phyloP scores from a whole-genome alignment of 1,139 yeast species.

The Saccharomyces hybrid region DNA sequence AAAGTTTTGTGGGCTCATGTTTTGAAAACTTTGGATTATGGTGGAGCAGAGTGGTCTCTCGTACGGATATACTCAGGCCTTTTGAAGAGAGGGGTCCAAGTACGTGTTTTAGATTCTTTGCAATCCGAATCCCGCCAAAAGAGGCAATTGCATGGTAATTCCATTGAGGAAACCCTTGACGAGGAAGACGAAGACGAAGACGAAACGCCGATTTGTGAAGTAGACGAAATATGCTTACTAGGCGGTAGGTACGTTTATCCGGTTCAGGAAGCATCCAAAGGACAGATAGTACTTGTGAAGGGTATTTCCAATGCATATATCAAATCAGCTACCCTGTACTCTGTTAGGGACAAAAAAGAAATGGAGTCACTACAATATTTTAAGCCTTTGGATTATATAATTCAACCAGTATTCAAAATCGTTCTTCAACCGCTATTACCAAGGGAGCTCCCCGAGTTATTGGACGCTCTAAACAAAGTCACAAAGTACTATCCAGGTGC shows the following conservation, averaged over 20 bases:
- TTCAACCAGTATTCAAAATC: constrained; percentile 62
- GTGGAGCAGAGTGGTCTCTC: constrained; percentile 37
- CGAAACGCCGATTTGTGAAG: constrained; percentile 33
- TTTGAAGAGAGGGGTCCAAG: constrained; percentile 40
- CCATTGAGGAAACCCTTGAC: constrained; percentile 33
- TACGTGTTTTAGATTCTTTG: constrained; percentile 46
- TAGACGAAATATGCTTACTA: constrained; percentile 49
- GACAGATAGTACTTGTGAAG: constrained; percentile 57
- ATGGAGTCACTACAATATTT: constrained; percentile 28
- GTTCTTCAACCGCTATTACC: constrained; percentile 80
- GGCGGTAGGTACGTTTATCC: constrained; percentile 67
- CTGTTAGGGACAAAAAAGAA: constrained; percentile 8
- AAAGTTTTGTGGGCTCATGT: constrained; percentile 45
- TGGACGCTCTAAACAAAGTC: constrained; percentile 58
- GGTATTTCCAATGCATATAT: constrained; percentile 52
- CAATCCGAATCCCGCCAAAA: not conserved
- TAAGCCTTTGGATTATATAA: constrained; percentile 40
- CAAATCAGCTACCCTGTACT: constrained; percentile 53
- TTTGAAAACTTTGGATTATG: constrained; percentile 48
- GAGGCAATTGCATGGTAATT: not conserved
- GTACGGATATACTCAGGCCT: constrained; percentile 60
- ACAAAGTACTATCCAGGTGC: constrained; percentile 61
- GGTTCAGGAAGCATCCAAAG: constrained; percentile 49
- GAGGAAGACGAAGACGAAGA: constrained; percentile 42
- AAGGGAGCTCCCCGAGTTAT: constrained; percentile 64